Base-by-base conservation (phyloP, 441 rosid genomes). In the Corymbia citriodora region DNA sequence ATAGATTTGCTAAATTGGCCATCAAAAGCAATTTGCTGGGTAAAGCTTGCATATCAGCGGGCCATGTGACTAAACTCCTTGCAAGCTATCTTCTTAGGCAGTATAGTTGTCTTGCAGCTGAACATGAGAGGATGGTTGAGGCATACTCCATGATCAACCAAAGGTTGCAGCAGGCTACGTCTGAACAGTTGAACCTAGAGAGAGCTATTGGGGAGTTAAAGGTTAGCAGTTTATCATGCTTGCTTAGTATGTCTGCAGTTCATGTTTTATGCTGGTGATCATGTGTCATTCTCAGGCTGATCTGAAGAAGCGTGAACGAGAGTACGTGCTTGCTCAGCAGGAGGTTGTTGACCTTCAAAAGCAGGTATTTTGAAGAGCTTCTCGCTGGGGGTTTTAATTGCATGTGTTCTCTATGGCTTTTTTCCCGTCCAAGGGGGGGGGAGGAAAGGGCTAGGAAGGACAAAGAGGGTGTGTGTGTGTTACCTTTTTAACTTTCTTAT, bases 51-150 rank as follows among this genome's bases (percentile, higher is more conserved):
- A 13, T 63, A 63, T 63, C 72, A 63, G 33, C 17, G 17, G 29
- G 18, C 72, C 72, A 74, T 5, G n/a, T 74, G 85, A 61, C 88
- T 87, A 55, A 87, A 61, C 70, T 23, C 17, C 65, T 55, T 0
- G 16, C 10, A 5, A 40, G 45, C 49, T 87, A 55, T 87, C 61
- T 54, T 87, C 49, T 55, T 87, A 33, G 2, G 33, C 13, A 33
- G 61, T 55, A 65, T 91, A 93, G 86, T 81, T 92, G 31, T 90
- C 91, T 93, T 92, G 94, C 95, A 98, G 99, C 94, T 90, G 99
- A 98, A 91, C 96, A 98, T 94, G 98, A 97, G 90, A 95, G 96
- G 93, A 96, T 97, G 98, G 95, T 89, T 59, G 99, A 97, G 90
- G 97, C 99, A n/a, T 96, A 97, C 93, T 93, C 98, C 87, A 53